Evolutionary conservation across 2,329 filamentous ascomycete species (phyloP).

Genomic region (Capronia epimyces): DNA sequence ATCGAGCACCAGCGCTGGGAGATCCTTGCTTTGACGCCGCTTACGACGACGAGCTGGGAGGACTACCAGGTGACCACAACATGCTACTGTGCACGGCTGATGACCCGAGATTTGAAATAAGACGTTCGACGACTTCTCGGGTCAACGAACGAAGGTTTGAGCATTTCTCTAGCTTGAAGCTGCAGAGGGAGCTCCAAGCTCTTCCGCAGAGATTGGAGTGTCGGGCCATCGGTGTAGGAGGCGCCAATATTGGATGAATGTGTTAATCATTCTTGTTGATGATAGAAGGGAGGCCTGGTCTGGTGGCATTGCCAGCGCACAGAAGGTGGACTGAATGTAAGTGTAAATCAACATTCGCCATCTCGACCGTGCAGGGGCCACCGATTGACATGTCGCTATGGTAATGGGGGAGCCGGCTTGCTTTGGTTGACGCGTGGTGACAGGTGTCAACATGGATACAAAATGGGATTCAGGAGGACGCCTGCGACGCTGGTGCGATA

Average conservation of each 20-base stretch:
- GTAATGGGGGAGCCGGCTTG: background rate
- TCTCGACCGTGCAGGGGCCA: background rate
- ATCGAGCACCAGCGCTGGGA: background rate
- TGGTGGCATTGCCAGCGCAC: too few relatives aligned
- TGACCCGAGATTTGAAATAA: background rate
- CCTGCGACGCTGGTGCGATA: background rate
- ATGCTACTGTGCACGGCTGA: background rate
- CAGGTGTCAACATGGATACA: constrained; percentile 2
- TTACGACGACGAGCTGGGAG: background rate
- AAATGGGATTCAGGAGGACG: constrained; percentile 1
- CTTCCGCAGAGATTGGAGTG: background rate
- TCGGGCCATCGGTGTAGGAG: background rate
- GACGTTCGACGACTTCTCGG: background rate
- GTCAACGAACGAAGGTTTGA: background rate
- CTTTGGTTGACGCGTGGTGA: background rate
- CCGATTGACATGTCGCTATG: constrained; percentile 1
- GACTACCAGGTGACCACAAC: background rate
- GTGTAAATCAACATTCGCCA: too few relatives aligned
- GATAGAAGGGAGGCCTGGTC: too few relatives aligned
- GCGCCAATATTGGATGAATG: background rate
- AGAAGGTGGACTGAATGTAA: too few relatives aligned
- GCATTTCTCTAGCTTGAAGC: background rate
- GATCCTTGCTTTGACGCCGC: background rate
- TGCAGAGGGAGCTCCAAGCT: background rate
- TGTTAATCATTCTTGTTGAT: too few relatives aligned